Conservation (phyloP, 192 early-diverging fungal species). For the Entomortierella parvispora region DNA sequence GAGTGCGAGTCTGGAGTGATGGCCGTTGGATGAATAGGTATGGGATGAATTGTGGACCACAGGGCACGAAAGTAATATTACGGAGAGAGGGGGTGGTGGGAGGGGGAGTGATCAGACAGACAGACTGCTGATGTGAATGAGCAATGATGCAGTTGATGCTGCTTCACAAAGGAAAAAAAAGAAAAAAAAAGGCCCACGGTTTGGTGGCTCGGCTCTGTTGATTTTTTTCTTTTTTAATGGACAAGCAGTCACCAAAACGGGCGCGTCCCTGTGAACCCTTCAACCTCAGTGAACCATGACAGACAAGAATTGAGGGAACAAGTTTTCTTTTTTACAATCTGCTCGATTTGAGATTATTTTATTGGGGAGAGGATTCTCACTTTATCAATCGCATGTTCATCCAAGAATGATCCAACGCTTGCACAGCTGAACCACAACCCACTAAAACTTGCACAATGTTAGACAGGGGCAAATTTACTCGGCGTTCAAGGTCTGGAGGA, state of each 20-base stretch:
- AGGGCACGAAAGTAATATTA: background rate
- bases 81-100: background rate
- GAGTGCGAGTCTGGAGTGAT: background rate
- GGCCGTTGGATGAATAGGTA: background rate
- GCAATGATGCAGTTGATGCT: too few species aligned
- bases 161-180: too few species aligned
- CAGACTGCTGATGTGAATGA: too few species aligned
- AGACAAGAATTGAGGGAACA: too few species aligned
- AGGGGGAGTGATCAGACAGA: too few species aligned
- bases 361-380: constrained; percentile 8
- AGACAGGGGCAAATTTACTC: constrained; percentile 45
- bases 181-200: too few species aligned
- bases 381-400: background rate
- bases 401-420: constrained; percentile 1
- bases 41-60: background rate
- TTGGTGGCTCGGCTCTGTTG: too few species aligned
- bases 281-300: too few species aligned
- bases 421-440: constrained; percentile 8
- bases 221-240: too few species aligned
- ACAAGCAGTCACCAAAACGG: too few species aligned
- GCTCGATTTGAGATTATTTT: constrained; percentile 31
- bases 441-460: constrained; percentile 11
- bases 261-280: too few species aligned
- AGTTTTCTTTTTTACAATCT: constrained; percentile 20
- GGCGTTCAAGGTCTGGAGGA: constrained; percentile 48